phyloP scores from a whole-genome alignment of 2,329 filamentous ascomycete genomes.

The Talaromyces sp. region DNA sequence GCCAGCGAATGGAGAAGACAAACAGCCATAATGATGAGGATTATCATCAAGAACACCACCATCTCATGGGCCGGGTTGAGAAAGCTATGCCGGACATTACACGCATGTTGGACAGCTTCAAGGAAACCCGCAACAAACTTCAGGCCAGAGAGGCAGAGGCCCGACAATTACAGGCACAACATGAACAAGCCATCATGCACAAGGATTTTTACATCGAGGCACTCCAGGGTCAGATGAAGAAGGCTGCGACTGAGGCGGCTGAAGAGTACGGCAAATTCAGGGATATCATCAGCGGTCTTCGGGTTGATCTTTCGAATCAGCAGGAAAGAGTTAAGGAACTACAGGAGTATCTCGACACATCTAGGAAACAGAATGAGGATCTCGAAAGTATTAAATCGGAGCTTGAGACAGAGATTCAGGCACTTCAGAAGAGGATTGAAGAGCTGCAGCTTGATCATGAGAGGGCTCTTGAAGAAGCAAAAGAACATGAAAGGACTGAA shows the following conservation, averaged over 20 bases:
- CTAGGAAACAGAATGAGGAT: conserved; percentile 41
- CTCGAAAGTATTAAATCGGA: conserved; percentile 43
- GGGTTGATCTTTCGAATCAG: conserved; percentile 47
- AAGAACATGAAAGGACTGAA: conserved; percentile 30
- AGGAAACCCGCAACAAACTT: conserved; percentile 48
- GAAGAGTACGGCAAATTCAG: conserved; percentile 43
- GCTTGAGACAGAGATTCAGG: conserved; percentile 38
- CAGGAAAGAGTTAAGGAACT: conserved; percentile 51
- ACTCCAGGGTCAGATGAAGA: conserved; percentile 47
- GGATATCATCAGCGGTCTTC: conserved; percentile 44
- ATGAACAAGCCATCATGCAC: conserved; percentile 47
- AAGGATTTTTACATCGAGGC: conserved; percentile 52
- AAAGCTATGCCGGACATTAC: conserved; percentile 45
- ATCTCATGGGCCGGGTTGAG: conserved; percentile 42
- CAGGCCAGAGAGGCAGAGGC: conserved; percentile 46
- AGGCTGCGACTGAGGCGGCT: conserved; percentile 46
- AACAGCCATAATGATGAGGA: conserved; percentile 9
- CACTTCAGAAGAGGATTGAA: conserved; percentile 34
- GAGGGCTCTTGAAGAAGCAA: conserved; percentile 30
- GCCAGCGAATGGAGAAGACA: conserved; percentile 11
- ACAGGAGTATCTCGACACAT: conserved; percentile 42
- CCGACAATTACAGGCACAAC: conserved; percentile 45
- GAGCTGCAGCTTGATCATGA: conserved; percentile 45
- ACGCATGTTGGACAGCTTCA: conserved; percentile 43
- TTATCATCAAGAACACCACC: conserved; percentile 27